phyloP scores from a whole-genome alignment of 805 yeast species.

The Nematodospora valgi region DNA sequence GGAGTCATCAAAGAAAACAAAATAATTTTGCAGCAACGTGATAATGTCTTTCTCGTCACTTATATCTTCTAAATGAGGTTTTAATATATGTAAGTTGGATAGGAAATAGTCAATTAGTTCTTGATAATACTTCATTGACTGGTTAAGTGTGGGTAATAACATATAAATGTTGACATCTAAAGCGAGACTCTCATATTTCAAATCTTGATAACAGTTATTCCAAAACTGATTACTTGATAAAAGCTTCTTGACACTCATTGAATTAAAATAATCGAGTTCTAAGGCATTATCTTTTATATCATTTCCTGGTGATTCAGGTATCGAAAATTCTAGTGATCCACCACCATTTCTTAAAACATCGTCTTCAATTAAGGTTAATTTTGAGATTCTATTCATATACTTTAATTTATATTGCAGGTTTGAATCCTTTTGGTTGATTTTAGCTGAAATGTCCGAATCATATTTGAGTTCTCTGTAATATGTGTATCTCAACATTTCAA shows the following conservation, averaged over 20 bases:
- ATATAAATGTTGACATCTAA: background rate
- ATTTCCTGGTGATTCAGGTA: no score
- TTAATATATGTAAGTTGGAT: conserved; percentile 1
- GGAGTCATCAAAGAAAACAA: background rate
- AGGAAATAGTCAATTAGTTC: conserved; percentile 1
- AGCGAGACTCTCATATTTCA: conserved; percentile 1
- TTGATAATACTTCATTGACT: conserved; percentile 1
- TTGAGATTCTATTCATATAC: background rate
- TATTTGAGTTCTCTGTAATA: background rate
- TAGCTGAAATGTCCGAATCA: background rate
- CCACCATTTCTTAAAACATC: no score
- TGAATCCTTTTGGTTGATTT: background rate
- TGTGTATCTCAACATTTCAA: conserved; percentile 1
- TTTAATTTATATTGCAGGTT: background rate
- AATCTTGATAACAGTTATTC: conserved; percentile 8
- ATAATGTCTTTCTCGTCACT: background rate
- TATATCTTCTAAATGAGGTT: background rate
- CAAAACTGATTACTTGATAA: conserved; percentile 5
- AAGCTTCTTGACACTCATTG: conserved; percentile 1
- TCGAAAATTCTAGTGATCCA: no score
- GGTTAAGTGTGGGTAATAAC: conserved; percentile 1
- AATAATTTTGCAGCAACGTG: background rate
- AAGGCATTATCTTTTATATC: no score
- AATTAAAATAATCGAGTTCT: no score
- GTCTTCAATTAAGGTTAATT: background rate